Evolutionary conservation across 768 basidiomycete genomes (phyloP).

Genomic region (Lentinula aciculospora): DNA sequence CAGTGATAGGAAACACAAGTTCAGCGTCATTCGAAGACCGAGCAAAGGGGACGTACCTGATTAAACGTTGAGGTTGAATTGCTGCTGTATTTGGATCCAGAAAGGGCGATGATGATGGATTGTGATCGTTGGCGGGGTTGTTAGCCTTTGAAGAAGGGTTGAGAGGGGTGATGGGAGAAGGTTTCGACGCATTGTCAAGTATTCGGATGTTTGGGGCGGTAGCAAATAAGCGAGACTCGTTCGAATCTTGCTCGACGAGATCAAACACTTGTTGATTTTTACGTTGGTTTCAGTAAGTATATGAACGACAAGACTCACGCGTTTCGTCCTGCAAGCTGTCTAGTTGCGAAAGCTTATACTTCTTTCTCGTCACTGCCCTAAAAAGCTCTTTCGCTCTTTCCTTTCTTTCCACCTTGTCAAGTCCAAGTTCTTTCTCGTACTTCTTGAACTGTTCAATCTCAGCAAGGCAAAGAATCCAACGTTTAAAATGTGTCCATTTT

Average conservation of each 20-base stretch:
- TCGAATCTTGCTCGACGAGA: not conserved
- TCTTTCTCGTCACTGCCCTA: not conserved
- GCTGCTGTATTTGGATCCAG: not conserved
- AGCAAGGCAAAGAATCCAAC: conserved; percentile 2
- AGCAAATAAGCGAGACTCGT: not conserved
- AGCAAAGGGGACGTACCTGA: not conserved
- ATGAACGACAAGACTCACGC: not conserved
- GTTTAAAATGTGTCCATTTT: conserved; percentile 5
- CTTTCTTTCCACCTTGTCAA: not conserved
- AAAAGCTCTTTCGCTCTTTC: not conserved
- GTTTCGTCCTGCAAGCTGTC: not conserved
- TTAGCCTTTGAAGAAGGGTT: not conserved
- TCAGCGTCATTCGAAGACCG: not conserved
- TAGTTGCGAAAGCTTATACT: not conserved
- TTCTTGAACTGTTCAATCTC: not conserved
- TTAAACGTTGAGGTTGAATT: not conserved
- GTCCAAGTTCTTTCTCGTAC: not conserved
- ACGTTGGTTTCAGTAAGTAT: not conserved
- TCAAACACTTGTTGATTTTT: not conserved
- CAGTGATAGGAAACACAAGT: not conserved
- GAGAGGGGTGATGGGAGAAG: not conserved
- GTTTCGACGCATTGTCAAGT: not conserved
- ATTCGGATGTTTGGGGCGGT: not conserved
- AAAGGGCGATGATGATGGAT: not conserved
- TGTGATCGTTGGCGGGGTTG: not conserved